Evolutionary conservation across 768 basidiomycete species (phyloP), one percentile per base, ranked within the genome.

Genomic region (Mycena filopes): DNA sequence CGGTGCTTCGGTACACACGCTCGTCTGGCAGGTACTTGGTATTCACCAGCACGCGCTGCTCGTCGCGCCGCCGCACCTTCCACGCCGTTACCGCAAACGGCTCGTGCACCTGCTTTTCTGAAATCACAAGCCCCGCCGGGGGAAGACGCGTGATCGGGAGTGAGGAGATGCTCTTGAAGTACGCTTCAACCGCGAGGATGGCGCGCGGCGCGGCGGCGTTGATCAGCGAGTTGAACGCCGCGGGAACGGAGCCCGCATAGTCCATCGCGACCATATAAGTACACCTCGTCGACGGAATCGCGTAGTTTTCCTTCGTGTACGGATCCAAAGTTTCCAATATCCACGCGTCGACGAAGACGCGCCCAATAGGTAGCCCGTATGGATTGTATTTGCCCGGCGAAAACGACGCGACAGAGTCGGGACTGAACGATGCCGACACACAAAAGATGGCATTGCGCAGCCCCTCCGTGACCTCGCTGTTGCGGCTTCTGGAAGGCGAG

Each of bases 321-420:
- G 96, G 96, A 73, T 99, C 97, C 49, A 99, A 85, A 4, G 97
- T 98, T 80, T 99, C 96, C 71, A 98, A 78, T 33, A 97, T 89
- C 98, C 98, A 99, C 2, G 93, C 97, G 72, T 98, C 96, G 8
- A 99, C 79, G 68, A 93, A 89, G 36, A 95, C 82, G 16, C 92
- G 87, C 2, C 95, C 97, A 18, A 93, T 81, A 0, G 94, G 93
- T 11, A 94, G 83, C 1, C 62, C 72, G 55, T 87, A 86, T 0
- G 94, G 82, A 75, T 99, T 98, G 76, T 93, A 91, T 74, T 93
- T 95, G 9, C 77, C 73, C 2, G 84, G 46, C 23, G 85, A 82
- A 72, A 93, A 94, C 1, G 78, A 72, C 16, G 82, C 74, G 7
- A 78, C 82, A 29, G 87, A 87, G 25, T 90, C 88, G 0, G 92